Base-by-base conservation (phyloP, 495 filamentous ascomycete species). In the Penicillium turbatum region DNA sequence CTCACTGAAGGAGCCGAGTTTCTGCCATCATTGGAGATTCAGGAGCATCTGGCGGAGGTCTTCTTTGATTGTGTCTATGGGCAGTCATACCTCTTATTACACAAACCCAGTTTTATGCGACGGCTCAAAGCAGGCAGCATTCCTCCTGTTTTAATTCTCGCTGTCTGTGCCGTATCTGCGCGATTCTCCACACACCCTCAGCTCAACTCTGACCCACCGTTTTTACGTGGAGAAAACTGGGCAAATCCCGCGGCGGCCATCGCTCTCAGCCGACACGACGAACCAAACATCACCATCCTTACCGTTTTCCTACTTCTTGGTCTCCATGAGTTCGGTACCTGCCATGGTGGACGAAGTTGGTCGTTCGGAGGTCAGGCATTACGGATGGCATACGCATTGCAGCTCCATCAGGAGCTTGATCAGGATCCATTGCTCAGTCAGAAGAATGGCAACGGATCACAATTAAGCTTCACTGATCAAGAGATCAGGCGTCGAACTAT, bases 11-110 rank as follows among this genome's bases (percentile, higher is more conserved):
- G 93, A 6, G 83, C 82, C 7, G 90, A 95, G 62, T 85, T 87
- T 48, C 71, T 98, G 37, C 93, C 93, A 11, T 77, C 91, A 0
- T 83, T 88, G 67, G 92, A 96, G 36, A 82, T 98, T 13, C 93
- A 98, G 66, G 89, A 95, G 62, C 92, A 98, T 69, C 77, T 98
- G 5, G 85, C 92, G 12, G 92, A 97, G 67, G 86, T 96, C 0
- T 98, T 92, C 68, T 98, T 98, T 62, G 92, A 97, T 61, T 95
- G 87, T 60, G 77, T 98, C 3, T 98, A 98, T 66, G 93, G 93
- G 17, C 93, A 98, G 65, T 86, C 89, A 5, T 98, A 97, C 65
- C 88, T 91, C 54, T 72, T 98, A n/a, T 81, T 98, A 29, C 93
- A 98, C 67, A 97, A 96, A 64, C 92, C 92, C 16, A 97, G 91